A percentile compares a stretch with the other conserved stretches of the same genome.
phyloP scores from a whole-genome alignment of 169 alveolate genomes.

The Plasmodium blacklocki region DNA sequence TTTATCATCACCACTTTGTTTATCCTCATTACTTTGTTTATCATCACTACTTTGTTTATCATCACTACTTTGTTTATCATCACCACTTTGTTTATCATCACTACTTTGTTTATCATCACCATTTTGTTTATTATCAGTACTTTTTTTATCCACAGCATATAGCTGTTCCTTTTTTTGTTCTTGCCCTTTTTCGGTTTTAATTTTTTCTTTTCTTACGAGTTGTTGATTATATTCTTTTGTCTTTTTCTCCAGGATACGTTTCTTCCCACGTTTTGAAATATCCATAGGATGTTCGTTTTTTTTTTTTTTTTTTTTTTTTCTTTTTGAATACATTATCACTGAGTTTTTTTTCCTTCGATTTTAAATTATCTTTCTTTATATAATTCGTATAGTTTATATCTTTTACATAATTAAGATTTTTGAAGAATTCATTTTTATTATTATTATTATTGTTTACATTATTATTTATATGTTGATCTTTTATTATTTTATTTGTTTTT shows the following conservation, averaged over 20 bases:
- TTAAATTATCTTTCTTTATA: neutral
- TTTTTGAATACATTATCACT: neutral
- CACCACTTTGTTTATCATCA: neutral
- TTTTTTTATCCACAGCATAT: slow-evolving; percentile 8
- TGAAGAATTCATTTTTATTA: neutral
- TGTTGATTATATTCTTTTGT: neutral
- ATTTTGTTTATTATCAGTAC: neutral
- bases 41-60: neutral
- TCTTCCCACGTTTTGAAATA: neutral
- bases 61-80: neutral
- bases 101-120: neutral
- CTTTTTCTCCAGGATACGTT: neutral
- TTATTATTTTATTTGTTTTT: too few species aligned
- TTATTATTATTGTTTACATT: neutral
- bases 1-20: neutral
- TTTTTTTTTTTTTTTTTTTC: slow-evolving; percentile 5
- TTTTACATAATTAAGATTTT: slow-evolving; percentile 2
- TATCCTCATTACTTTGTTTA: neutral
- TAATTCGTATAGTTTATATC: neutral
- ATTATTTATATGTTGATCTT: too few species aligned
- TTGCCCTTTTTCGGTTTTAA: neutral
- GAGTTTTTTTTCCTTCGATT: neutral
- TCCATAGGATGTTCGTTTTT: neutral
- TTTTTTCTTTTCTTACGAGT: neutral
- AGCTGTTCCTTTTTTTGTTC: slow-evolving; percentile 3